phyloP scores from a whole-genome alignment of 257 asterid species.

The Leonotis leonurus region DNA sequence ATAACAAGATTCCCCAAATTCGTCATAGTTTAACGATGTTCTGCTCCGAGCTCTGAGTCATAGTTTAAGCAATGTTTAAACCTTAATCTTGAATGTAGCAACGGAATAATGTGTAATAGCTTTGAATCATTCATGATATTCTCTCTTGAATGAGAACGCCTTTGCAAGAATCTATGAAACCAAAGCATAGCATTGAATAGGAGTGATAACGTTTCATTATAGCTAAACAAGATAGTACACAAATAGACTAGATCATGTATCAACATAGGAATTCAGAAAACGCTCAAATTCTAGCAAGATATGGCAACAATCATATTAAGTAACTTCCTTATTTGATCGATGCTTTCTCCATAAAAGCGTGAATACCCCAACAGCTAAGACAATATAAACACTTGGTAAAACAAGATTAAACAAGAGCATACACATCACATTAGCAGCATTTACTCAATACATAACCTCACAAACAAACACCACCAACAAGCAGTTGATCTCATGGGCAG shows the following conservation, averaged over 20 bases:
- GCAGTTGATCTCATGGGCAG: conserved; percentile 39
- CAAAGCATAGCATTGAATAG: neutral
- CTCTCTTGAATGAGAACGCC: neutral
- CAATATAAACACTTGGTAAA: conserved; percentile 26
- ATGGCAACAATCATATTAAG: conserved; percentile 2
- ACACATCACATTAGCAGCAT: conserved; percentile 17
- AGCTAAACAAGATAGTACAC: neutral
- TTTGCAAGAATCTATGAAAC: neutral
- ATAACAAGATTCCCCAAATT: neutral
- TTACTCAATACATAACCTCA: conserved; percentile 23
- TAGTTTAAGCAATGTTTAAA: neutral
- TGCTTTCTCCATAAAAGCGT: neutral
- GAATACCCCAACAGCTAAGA: conserved; percentile 15
- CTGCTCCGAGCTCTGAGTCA: neutral
- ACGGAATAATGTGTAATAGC: neutral
- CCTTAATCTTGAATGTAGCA: neutral
- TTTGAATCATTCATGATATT: neutral
- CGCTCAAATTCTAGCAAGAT: conserved; percentile 3
- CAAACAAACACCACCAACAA: conserved; percentile 3
- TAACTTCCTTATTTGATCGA: conserved; percentile 1
- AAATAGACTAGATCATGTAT: neutral
- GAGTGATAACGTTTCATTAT: neutral
- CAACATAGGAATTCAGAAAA: neutral
- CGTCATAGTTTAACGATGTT: neutral
- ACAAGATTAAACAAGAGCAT: conserved; percentile 14